Conservation (phyloP, 2,329 filamentous ascomycete genomes). For the Sphaceloma murrayae region DNA sequence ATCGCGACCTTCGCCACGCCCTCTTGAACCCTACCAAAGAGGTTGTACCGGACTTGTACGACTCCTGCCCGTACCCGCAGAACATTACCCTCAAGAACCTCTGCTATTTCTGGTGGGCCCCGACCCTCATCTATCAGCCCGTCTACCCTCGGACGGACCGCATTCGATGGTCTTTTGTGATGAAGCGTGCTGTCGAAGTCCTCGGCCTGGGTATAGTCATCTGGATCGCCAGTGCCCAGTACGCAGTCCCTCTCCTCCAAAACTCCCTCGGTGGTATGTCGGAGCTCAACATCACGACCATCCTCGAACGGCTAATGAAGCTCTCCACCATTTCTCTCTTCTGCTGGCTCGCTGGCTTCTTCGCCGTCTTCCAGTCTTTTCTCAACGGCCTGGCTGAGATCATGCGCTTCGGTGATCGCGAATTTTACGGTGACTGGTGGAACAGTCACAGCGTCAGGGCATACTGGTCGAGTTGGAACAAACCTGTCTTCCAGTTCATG, state of each 20-base stretch:
- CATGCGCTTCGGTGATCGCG: conserved; percentile 79
- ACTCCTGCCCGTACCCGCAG: conserved; percentile 71
- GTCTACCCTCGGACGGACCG: conserved; percentile 78
- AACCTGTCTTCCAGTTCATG: conserved; percentile 95
- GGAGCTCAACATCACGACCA: conserved; percentile 67
- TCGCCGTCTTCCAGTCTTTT: conserved; percentile 86
- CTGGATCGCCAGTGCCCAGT: conserved; percentile 91
- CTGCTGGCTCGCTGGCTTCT: conserved; percentile 97
- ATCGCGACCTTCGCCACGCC: conserved; percentile 85
- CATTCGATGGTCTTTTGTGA: conserved; percentile 80
- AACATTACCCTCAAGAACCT: conserved; percentile 87
- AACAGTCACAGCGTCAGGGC: conserved; percentile 75
- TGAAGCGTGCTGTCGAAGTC: conserved; percentile 71
- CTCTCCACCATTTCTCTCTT: conserved; percentile 89
- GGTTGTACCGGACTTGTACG: conserved; percentile 76
- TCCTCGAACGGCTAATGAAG: conserved; percentile 85
- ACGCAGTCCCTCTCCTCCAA: conserved; percentile 76
- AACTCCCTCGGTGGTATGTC: conserved; percentile 87
- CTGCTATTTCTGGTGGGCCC: conserved; percentile 95
- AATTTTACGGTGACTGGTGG: conserved; percentile 98
- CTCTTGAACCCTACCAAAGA: conserved; percentile 46
- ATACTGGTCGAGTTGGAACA: conserved; percentile 98
- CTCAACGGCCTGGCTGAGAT: conserved; percentile 88
- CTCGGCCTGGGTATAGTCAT: conserved; percentile 75
- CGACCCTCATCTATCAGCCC: conserved; percentile 92